These are phyloP conservation scores for Aspergillus spinulosporus DNA, from an alignment of 2,329 filamentous ascomycete genomes.

Conservation along the genomic window DNA sequence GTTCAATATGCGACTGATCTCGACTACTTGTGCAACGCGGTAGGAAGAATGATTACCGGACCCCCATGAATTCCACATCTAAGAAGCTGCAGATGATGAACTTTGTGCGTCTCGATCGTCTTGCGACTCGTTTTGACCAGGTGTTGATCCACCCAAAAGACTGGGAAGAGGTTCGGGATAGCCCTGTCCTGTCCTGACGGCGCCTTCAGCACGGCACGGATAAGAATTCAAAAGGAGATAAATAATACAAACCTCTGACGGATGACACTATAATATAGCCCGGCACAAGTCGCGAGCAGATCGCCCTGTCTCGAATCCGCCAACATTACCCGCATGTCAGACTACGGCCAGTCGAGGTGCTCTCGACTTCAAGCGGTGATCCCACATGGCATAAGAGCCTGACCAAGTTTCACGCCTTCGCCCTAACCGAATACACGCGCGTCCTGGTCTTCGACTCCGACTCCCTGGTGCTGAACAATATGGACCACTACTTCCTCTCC, in stretches of 20 bases:
- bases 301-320: neutral
- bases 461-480: neutral
- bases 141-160: conserved; percentile 3
- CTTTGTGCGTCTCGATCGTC: neutral
- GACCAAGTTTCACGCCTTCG: neutral
- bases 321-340: neutral
- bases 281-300: neutral
- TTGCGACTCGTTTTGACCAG: neutral
- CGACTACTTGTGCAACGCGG: conserved; percentile 6
- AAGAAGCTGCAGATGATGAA: neutral
- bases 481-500: conserved; percentile 9
- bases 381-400: neutral
- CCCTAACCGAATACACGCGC: neutral
- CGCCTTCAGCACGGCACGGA: neutral
- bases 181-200: neutral
- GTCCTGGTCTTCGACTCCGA: neutral
- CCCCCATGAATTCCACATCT: too few species aligned
- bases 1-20: conserved; percentile 2
- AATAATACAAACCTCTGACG: neutral
- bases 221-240: neutral
- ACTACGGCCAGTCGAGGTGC: neutral
- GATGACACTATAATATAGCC: too few species aligned
- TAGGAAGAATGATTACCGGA: neutral
- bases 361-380: neutral
- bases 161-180: neutral